phyloP scores from a whole-genome alignment of 116 monocot genomes.

The Cymodocea nodosa region DNA sequence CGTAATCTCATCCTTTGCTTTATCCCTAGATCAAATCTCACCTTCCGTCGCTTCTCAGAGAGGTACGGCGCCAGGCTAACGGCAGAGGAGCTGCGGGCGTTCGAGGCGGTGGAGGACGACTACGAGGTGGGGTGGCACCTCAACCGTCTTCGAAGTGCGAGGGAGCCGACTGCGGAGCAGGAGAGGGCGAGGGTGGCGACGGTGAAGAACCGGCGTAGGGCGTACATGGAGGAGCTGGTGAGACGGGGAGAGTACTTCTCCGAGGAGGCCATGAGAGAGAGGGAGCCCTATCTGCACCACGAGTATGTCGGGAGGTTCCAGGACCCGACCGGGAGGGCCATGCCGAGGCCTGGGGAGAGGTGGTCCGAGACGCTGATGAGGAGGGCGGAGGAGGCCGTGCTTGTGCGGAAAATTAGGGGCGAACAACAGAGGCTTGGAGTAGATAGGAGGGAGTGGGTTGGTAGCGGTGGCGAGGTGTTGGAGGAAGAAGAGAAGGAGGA shows the following conservation, averaged over 20 bases:
- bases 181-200: conserved; percentile 19
- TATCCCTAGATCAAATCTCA: background rate
- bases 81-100: conserved; percentile 41
- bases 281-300: conserved; percentile 86
- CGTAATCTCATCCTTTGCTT: background rate
- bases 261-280: conserved; percentile 86
- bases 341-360: conserved; percentile 69
- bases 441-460: conserved; percentile 57
- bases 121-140: conserved; percentile 84
- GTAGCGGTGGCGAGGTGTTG: conserved; percentile 22
- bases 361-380: conserved; percentile 94
- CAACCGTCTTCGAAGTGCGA: conserved; percentile 21
- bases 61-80: conserved; percentile 62
- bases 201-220: conserved; percentile 64
- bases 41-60: conserved; percentile 19
- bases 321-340: conserved; percentile 52
- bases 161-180: conserved; percentile 23
- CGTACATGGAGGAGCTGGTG: conserved; percentile 56
- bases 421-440: conserved; percentile 67
- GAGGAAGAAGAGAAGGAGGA: conserved; percentile 50
- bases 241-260: conserved; percentile 70
- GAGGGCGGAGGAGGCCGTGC: conserved; percentile 50
- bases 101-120: conserved; percentile 38
- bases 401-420: conserved; percentile 55
- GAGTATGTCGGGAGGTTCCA: conserved; percentile 78